Evolutionary conservation across 768 basidiomycete species (phyloP).

Genomic region (Chiua virens): DNA sequence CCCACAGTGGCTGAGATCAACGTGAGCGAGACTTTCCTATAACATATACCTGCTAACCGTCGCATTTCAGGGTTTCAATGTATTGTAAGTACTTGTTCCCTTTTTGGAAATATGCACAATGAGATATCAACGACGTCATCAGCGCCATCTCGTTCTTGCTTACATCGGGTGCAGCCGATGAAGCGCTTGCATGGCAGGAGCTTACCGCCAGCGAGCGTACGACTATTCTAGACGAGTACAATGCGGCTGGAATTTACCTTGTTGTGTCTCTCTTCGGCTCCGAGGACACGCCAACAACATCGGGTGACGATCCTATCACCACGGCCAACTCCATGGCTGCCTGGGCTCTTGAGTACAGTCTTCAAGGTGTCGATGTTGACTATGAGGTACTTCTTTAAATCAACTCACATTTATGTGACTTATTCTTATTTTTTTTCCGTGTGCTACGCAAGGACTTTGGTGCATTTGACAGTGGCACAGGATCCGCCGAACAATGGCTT

Average conservation of each 20-base stretch:
- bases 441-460: slow-evolving; percentile 21
- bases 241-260: slow-evolving; percentile 51
- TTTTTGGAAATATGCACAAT: too few species aligned
- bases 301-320: slow-evolving; percentile 37
- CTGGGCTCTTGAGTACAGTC: slow-evolving; percentile 43
- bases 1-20: slow-evolving; percentile 44
- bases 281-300: slow-evolving; percentile 36
- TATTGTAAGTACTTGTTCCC: slow-evolving; percentile 19
- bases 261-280: slow-evolving; percentile 54
- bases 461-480: slow-evolving; percentile 33
- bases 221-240: slow-evolving; percentile 45
- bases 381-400: slow-evolving; percentile 34
- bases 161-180: slow-evolving; percentile 40
- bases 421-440: too few species aligned
- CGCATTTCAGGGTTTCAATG: slow-evolving; percentile 28
- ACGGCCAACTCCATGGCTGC: slow-evolving; percentile 43
- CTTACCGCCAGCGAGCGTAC: slow-evolving; percentile 38
- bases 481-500: slow-evolving; percentile 36
- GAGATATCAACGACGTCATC: not conserved
- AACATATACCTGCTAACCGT: not conserved
- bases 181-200: slow-evolving; percentile 44
- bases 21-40: slow-evolving; percentile 23
- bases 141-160: slow-evolving; percentile 42
- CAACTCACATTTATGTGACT: too few species aligned
- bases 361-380: slow-evolving; percentile 54